Percentiles rank a stretch among this genome's conserved stretches.
Conservation (phyloP, 2,329 filamentous ascomycete genomes). For the Thyridium curvatum region DNA sequence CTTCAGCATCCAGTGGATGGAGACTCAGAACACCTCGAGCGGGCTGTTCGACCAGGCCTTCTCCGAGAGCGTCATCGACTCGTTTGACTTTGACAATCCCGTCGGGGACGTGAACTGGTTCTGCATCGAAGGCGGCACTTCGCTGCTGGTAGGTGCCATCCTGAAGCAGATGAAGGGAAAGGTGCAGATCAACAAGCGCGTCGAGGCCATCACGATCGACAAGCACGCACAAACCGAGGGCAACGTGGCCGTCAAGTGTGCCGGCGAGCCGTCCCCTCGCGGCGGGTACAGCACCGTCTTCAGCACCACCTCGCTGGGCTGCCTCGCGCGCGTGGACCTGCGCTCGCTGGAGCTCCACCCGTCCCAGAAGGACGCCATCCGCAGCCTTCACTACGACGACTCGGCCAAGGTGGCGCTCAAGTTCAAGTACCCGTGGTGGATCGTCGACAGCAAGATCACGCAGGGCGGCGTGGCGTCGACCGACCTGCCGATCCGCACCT, state of each 20-base stretch:
- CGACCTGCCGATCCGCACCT: conserved; percentile 12
- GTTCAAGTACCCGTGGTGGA: conserved; percentile 26
- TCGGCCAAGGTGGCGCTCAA: conserved; percentile 26
- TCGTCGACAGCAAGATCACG: conserved; percentile 1
- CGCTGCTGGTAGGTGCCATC: conserved; percentile 19
- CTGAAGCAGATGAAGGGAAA: conserved; percentile 10
- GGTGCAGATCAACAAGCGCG: conserved; percentile 9
- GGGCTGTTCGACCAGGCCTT: conserved; percentile 26
- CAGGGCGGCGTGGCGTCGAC: conserved; percentile 12
- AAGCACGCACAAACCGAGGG: no score
- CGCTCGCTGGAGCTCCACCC: conserved; percentile 1
- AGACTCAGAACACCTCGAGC: conserved; percentile 11
- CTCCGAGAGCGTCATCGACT: conserved; percentile 25
- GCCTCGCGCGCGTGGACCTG: conserved; percentile 20
- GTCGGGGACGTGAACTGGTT: conserved; percentile 13
- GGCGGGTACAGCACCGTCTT: conserved; percentile 18
- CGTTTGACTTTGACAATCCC: conserved; percentile 18
- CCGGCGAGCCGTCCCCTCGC: no score
- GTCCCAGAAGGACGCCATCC: conserved; percentile 11
- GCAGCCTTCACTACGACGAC: conserved; percentile 19
- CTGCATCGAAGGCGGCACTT: conserved; percentile 24
- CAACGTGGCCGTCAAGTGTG: no score
- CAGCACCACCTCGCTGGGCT: conserved; percentile 17
- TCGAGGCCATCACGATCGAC: conserved; percentile 9
- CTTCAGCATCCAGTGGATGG: no score